Conservation (phyloP, 1,139 yeast species). For the Yamadazyma triangularis region DNA sequence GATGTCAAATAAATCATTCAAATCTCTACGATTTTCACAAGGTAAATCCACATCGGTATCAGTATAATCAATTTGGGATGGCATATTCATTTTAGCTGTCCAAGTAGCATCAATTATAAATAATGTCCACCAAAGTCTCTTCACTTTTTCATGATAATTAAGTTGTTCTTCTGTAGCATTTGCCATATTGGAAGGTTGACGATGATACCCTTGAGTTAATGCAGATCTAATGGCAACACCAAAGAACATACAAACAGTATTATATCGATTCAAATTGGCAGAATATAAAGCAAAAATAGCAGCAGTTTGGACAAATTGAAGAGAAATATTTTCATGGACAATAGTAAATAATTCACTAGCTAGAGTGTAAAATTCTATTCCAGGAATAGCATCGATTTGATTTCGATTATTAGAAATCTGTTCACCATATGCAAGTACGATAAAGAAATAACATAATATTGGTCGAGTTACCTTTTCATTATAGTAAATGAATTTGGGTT, state of each 20-base stretch:
- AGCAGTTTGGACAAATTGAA: conserved; percentile 42
- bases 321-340: conserved; percentile 36
- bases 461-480: conserved; percentile 9
- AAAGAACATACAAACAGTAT: conserved; percentile 44
- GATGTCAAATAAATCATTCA: conserved; percentile 29
- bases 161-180: conserved; percentile 6
- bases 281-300: conserved; percentile 43
- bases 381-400: conserved; percentile 21
- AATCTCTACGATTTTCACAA: conserved; percentile 25
- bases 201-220: conserved; percentile 42
- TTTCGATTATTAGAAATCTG: conserved; percentile 18
- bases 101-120: conserved; percentile 48
- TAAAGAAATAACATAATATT: conserved; percentile 27
- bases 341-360: conserved; percentile 38
- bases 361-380: conserved; percentile 32
- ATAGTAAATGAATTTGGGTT: conserved; percentile 1
- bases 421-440: conserved; percentile 36
- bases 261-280: conserved; percentile 45
- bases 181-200: conserved; percentile 20
- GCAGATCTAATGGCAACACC: conserved; percentile 49
- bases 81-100: conserved; percentile 38
- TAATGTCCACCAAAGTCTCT: conserved; percentile 54
- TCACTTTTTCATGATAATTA: conserved; percentile 28
- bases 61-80: conserved; percentile 42
- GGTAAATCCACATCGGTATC: conserved; percentile 51